Evolutionary conservation across 139 green algal species (phyloP), one percentile per base, ranked within the genome.

Genomic region (Picochlorum sp.): DNA sequence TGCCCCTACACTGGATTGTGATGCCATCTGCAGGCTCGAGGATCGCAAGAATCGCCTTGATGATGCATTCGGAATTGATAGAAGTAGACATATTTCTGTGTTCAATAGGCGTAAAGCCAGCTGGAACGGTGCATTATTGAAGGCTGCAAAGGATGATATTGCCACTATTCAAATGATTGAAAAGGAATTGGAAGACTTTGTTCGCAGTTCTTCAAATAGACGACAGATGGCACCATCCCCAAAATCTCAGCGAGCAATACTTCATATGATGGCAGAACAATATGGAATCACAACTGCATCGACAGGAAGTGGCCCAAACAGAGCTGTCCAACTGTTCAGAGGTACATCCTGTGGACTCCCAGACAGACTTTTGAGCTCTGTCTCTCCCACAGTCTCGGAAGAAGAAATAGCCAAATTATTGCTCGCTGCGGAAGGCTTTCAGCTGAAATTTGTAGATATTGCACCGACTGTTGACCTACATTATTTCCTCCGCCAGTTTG

Each of bases 41-140:
- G 41, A 64, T 37, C 71, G 81, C 4, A 71, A 69, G 18, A 34
- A 38, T 8, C 65, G 63, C 55, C 67, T 91, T 52, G 84, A 81
- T 0, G 71, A 81, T 21, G 84, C 84, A 2, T 91, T 91, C 75
- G 84, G 84, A 0, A 74, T 90, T 14, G 44, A 77, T 38, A 71
- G 73, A 0, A 70, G 76, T 0, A 31, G 30, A 10, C 79, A 90
- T 51, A 64, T 78, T 6, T 24, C 65, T 23, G 73, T 66, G 44
- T 85, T 81, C 64, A 78, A 88, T 24, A 66, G 68, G 4, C 68
- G 84, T 41, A 68, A 64, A 72, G 60, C 49, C 44, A 38, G 13
- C 18, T 66, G 34, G 61, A 54, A 56, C 15, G 60, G 67, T 0
- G 30, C 34, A 47, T 74, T 86, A 56, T 63, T 89, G 37, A 47